These are phyloP conservation scores for Ceratocystiopsis sp. DNA, from an alignment of 2,329 filamentous ascomycete genomes.

Conservation along the genomic window DNA sequence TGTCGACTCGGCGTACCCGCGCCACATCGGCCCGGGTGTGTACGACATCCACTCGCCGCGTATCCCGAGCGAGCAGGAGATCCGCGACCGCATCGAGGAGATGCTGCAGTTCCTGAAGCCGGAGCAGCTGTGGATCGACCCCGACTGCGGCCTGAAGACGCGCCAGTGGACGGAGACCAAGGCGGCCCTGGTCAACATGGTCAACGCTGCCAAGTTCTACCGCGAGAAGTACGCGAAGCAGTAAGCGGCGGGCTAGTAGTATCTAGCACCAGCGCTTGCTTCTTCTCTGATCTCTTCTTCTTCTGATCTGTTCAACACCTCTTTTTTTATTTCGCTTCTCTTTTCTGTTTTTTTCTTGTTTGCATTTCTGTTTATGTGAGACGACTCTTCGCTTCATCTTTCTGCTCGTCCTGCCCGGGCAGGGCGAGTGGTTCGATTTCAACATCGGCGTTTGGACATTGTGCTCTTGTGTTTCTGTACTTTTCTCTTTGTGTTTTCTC, in stretches of 20 bases:
- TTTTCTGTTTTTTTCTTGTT: neutral
- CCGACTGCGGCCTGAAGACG: conserved; percentile 98
- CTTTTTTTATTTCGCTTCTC: neutral
- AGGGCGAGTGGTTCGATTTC: conserved; percentile 6
- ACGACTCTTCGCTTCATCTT: conserved; percentile 7
- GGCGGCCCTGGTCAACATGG: conserved; percentile 89
- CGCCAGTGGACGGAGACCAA: conserved; percentile 98
- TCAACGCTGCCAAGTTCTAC: conserved; percentile 95
- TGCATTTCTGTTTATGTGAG: conserved; percentile 5
- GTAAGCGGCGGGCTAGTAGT: no score
- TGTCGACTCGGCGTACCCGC: conserved; percentile 89
- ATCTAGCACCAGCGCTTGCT: no score
- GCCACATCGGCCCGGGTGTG: conserved; percentile 97
- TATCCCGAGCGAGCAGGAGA: conserved; percentile 93
- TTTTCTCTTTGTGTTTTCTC: conserved; percentile 8
- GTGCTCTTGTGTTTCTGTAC: conserved; percentile 10
- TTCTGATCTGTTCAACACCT: neutral
- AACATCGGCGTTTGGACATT: conserved; percentile 11
- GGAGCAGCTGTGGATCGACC: conserved; percentile 99
- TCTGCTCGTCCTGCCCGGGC: conserved; percentile 1
- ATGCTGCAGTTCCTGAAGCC: conserved; percentile 96
- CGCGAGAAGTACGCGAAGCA: conserved; percentile 70
- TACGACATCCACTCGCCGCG: conserved; percentile 99
- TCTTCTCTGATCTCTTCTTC: neutral
- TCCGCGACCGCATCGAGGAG: conserved; percentile 93